Percentiles rank a stretch among this genome's conserved stretches.
phyloP scores from a whole-genome alignment of 2,329 filamentous ascomycete species.

The Leptographium procerum region DNA sequence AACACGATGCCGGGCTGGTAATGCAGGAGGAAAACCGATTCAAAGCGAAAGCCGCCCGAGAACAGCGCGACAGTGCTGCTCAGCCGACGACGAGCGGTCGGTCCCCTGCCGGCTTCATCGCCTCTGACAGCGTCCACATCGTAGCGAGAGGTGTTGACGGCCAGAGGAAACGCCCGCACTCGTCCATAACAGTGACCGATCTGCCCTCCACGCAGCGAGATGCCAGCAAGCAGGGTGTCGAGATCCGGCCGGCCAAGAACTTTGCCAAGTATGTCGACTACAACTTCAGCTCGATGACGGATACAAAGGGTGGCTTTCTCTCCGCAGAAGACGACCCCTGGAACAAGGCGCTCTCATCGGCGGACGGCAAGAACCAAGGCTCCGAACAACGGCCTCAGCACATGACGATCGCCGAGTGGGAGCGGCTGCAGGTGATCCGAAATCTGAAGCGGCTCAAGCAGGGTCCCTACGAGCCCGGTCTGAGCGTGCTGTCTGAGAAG shows the following conservation, averaged over 20 bases:
- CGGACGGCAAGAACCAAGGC: slow-evolving; percentile 22
- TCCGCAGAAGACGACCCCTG: slow-evolving; percentile 84
- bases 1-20: neutral
- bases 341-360: slow-evolving; percentile 58
- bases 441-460: slow-evolving; percentile 61
- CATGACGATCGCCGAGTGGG: slow-evolving; percentile 90
- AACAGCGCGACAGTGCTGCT: slow-evolving; percentile 55
- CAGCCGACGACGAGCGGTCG: slow-evolving; percentile 31
- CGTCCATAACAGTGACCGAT: slow-evolving; percentile 44
- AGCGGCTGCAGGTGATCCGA: slow-evolving; percentile 63
- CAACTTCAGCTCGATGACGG: slow-evolving; percentile 95
- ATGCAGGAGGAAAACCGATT: slow-evolving; percentile 73
- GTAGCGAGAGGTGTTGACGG: slow-evolving; percentile 18
- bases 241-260: slow-evolving; percentile 68
- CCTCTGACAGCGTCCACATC: slow-evolving; percentile 51
- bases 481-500: slow-evolving; percentile 60
- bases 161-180: slow-evolving; percentile 57
- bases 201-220: slow-evolving; percentile 48
- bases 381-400: slow-evolving; percentile 58
- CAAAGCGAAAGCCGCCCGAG: slow-evolving; percentile 75
- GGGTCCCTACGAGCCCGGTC: slow-evolving; percentile 78
- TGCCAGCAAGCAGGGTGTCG: slow-evolving; percentile 41
- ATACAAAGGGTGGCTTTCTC: slow-evolving; percentile 93
- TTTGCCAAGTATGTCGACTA: slow-evolving; percentile 95
- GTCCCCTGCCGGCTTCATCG: slow-evolving; percentile 55